Conservation (phyloP, 495 filamentous ascomycete genomes). For the Neurospora hispaniola region DNA sequence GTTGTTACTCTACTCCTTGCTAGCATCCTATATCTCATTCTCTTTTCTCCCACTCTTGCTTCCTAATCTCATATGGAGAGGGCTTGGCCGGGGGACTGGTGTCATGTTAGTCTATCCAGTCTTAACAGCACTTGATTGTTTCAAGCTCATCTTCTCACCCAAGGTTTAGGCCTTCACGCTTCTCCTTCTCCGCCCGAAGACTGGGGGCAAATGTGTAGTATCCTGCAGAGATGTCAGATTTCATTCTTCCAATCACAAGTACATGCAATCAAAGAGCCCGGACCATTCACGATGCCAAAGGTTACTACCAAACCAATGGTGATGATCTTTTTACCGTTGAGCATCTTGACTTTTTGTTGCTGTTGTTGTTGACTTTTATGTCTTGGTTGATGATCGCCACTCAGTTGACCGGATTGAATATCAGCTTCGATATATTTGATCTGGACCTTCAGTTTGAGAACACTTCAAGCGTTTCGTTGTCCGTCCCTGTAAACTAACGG, state of each 20-base stretch:
- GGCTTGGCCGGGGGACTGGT: background rate
- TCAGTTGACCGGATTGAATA: background rate
- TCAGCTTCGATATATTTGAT: background rate
- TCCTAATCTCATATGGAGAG: background rate
- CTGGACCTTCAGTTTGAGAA: background rate
- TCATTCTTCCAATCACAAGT: background rate
- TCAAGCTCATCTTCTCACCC: constrained; percentile 4
- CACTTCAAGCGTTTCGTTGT: background rate
- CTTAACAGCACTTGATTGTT: background rate
- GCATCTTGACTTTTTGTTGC: constrained; percentile 6
- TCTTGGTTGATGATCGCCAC: background rate
- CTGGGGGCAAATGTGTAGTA: constrained; percentile 33
- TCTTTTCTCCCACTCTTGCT: background rate
- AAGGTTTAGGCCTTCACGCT: constrained; percentile 10
- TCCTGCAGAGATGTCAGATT: constrained; percentile 21
- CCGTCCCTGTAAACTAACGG: background rate
- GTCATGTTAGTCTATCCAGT: background rate
- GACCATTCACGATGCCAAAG: constrained; percentile 22
- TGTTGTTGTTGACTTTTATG: background rate
- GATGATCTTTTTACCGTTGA: constrained; percentile 11
- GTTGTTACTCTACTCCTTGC: background rate
- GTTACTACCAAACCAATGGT: constrained; percentile 12
- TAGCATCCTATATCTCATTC: background rate
- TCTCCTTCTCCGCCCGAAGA: constrained; percentile 27
- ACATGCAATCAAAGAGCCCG: background rate